phyloP scores from a whole-genome alignment of 2,329 filamentous ascomycete genomes.

The Teratosphaeria epicoccoides region DNA sequence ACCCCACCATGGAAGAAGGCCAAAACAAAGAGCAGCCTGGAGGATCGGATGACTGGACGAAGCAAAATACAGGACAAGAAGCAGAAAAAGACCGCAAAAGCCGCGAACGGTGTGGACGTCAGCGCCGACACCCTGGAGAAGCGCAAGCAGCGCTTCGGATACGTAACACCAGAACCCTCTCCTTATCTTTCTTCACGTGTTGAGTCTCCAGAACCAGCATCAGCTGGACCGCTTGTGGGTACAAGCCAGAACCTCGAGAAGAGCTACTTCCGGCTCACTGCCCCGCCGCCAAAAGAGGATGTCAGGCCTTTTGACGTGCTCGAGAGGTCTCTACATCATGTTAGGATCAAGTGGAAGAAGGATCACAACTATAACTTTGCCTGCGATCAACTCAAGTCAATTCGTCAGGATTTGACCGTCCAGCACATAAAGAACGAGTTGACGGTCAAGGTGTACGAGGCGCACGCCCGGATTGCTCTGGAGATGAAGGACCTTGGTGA shows the following conservation, averaged over 20 bases:
- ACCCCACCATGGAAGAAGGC: constrained; percentile 66
- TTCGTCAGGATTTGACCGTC: constrained; percentile 95
- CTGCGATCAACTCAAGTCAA: constrained; percentile 97
- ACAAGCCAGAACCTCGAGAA: constrained; percentile 80
- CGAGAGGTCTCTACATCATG: constrained; percentile 70
- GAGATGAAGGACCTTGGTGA: constrained; percentile 99
- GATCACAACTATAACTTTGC: constrained; percentile 95
- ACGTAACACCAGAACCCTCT: constrained; percentile 42
- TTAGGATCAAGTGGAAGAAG: constrained; percentile 90
- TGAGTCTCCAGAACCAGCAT: constrained; percentile 35
- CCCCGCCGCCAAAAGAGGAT: constrained; percentile 74
- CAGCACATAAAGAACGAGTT: constrained; percentile 96
- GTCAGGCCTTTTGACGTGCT: constrained; percentile 77
- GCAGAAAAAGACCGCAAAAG: constrained; percentile 26
- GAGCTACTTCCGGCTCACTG: constrained; percentile 84
- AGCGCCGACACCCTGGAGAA: constrained; percentile 78
- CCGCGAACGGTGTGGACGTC: constrained; percentile 31
- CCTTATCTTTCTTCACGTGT: constrained; percentile 33
- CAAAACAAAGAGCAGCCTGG: constrained; percentile 46
- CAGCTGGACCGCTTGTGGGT: constrained; percentile 65
- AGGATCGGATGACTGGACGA: constrained; percentile 63
- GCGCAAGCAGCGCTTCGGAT: constrained; percentile 70
- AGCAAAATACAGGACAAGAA: constrained; percentile 38
- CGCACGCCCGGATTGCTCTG: constrained; percentile 90
- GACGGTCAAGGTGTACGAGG: constrained; percentile 93